Base-by-base conservation (phyloP, 495 filamentous ascomycete species). In the Podospora pseudopauciseta region DNA sequence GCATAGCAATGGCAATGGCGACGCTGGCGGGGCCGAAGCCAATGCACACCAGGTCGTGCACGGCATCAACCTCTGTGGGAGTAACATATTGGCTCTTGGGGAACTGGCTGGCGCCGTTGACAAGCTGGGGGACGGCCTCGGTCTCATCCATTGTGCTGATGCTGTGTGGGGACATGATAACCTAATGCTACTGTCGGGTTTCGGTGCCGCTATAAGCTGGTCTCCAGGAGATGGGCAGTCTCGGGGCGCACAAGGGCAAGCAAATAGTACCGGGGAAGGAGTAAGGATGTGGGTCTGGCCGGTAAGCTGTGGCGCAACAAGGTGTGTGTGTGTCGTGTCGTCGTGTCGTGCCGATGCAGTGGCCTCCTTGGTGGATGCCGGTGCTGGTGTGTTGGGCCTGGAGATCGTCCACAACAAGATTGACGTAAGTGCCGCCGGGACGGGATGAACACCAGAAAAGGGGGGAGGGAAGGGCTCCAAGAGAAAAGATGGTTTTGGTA, bases 21-120 rank as follows among this genome's bases (percentile, higher is more conserved):
- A 97, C 86, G 66, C 93, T 95, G 15, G 94, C 94, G 13, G 94
- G 94, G 2, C 94, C 94, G 73, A 97, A 99, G 44, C 94, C 94
- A 39, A 97, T 86, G 78, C 94, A 97, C 59, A 97, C 81, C 27
- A 99, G 77, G 73, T 97, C 94, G 71, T 92, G 89, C 49, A 90
- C 76, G 55, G 88, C 85, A 39, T 89, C 85, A 2, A 67, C 16
- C 2, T 68, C 59, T 26, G 64, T 49, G 3, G 70, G 70, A 34
- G n/a, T 64, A 9, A 74, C 55, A 63, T 72, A 72, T 4, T 26
- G 65, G 68, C 73, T 77, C 67, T 72, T 73, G 34, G 65, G 65
- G 57, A 72, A 64, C 54, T 70, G 70, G 69, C 30, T 56, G 60
- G 60, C 54, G 13, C 69, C 66, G 54, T 70, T 75, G 23, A 57